phyloP scores from a whole-genome alignment of 108 stramenopile genomes.

The Stephanodiscus triporus region DNA sequence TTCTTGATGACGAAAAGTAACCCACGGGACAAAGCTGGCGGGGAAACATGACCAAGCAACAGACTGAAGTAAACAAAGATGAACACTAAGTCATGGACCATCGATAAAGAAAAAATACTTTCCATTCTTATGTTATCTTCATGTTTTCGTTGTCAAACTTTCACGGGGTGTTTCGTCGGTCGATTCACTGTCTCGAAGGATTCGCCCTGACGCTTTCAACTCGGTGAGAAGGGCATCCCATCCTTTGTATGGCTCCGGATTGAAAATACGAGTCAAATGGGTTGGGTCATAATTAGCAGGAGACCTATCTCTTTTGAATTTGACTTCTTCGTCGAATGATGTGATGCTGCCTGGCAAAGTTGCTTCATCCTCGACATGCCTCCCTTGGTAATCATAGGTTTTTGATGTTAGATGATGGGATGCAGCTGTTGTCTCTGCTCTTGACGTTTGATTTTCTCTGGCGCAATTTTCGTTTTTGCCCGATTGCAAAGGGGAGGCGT shows the following conservation, averaged over 20 bases:
- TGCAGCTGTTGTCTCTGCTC: not conserved
- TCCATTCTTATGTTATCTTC: not conserved
- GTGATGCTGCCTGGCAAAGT: slow-evolving; percentile 24
- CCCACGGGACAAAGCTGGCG: not conserved
- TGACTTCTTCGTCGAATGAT: slow-evolving; percentile 25
- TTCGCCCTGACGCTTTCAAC: slow-evolving; percentile 15
- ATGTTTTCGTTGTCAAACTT: not conserved
- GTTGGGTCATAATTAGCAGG: not conserved
- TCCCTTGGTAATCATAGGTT: not conserved
- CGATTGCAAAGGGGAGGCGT: not conserved
- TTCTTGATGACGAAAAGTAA: not conserved
- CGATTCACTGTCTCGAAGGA: slow-evolving; percentile 5
- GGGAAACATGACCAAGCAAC: not conserved
- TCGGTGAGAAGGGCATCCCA: slow-evolving; percentile 16
- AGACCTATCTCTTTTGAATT: not conserved
- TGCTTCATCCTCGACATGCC: not conserved
- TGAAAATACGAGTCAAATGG: not conserved
- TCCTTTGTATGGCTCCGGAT: slow-evolving; percentile 15
- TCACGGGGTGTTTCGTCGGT: not conserved
- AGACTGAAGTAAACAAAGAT: not conserved
- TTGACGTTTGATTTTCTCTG: no score
- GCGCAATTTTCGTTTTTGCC: no score
- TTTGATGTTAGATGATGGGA: not conserved
- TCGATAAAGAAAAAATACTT: not conserved
- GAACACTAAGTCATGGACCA: not conserved